A percentile compares a stretch with the other conserved stretches of the same genome.
phyloP scores from a whole-genome alignment of 306 rosid species.

The Benincasa hispida region DNA sequence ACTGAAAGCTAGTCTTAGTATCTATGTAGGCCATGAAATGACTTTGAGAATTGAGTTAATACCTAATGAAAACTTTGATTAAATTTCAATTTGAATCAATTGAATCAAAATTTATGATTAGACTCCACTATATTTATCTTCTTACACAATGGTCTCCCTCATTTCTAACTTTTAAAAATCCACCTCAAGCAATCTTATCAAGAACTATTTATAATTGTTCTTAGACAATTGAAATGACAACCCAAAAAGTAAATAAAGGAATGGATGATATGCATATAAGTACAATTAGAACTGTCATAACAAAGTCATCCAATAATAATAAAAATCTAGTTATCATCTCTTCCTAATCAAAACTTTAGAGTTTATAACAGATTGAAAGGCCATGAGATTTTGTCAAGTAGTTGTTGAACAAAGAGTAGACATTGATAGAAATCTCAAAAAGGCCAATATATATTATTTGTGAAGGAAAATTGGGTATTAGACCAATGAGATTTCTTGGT shows the following conservation, averaged over 20 bases:
- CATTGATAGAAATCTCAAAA: not conserved
- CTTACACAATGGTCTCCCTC: not conserved
- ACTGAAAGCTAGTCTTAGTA: too few species aligned
- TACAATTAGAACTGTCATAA: not conserved
- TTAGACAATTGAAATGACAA: conserved; percentile 1
- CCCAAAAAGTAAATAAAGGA: not conserved
- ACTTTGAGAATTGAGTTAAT: too few species aligned
- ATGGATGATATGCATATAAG: not conserved
- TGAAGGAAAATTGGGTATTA: not conserved
- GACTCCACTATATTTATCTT: not conserved
- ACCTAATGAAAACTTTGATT: not conserved
- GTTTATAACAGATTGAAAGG: not conserved
- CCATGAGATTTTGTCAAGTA: not conserved
- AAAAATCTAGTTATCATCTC: not conserved
- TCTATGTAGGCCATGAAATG: too few species aligned
- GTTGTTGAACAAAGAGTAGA: not conserved
- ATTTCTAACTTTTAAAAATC: not conserved
- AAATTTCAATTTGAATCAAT: not conserved
- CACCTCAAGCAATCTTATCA: not conserved
- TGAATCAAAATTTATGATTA: not conserved
- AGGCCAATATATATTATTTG: not conserved
- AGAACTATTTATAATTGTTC: not conserved
- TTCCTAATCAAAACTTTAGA: not conserved
- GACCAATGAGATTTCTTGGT: not conserved
- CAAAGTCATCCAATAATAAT: not conserved